Evolutionary conservation across 169 alveolate species (phyloP).

Genomic region (Plasmodium chabaudi): DNA sequence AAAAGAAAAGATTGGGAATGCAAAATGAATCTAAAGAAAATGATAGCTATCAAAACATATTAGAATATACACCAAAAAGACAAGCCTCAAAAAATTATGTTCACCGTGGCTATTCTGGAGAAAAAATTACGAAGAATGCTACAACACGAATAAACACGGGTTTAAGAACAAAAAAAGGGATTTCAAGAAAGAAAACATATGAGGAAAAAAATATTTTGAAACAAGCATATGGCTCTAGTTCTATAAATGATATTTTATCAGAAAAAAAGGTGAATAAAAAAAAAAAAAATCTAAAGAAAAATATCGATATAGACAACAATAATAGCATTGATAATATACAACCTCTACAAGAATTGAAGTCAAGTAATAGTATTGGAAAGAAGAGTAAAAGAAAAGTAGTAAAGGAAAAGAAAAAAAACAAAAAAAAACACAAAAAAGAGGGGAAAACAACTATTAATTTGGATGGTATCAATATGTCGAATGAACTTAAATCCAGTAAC

Average conservation of each 20-base stretch:
- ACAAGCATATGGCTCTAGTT: constrained; percentile 12
- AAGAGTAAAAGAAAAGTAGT: constrained; percentile 5
- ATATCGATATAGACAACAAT: constrained; percentile 6
- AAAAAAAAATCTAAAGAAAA: neutral
- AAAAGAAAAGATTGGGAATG: neutral
- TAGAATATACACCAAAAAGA: neutral
- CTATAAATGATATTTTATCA: neutral
- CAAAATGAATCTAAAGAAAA: neutral
- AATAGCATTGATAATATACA: neutral
- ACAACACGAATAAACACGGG: constrained; percentile 26
- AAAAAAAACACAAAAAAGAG: constrained; percentile 8
- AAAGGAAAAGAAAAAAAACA: constrained; percentile 7
- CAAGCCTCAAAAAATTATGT: neutral
- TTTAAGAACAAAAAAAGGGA: constrained; percentile 5
- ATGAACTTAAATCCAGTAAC: constrained; percentile 12
- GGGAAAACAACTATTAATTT: neutral
- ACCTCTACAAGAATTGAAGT: constrained; percentile 2
- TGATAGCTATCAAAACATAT: neutral
- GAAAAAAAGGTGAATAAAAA: neutral
- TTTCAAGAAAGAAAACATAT: constrained; percentile 4
- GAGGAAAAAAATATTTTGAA: constrained; percentile 26
- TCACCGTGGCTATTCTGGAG: constrained; percentile 21
- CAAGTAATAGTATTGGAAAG: neutral
- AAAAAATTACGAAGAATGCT: constrained; percentile 15
- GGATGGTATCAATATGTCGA: neutral